Evolutionary conservation across 1,284 basidiomycete genomes (phyloP), one percentile per base, ranked within the genome.

Genomic region (Trametes hirsuta): DNA sequence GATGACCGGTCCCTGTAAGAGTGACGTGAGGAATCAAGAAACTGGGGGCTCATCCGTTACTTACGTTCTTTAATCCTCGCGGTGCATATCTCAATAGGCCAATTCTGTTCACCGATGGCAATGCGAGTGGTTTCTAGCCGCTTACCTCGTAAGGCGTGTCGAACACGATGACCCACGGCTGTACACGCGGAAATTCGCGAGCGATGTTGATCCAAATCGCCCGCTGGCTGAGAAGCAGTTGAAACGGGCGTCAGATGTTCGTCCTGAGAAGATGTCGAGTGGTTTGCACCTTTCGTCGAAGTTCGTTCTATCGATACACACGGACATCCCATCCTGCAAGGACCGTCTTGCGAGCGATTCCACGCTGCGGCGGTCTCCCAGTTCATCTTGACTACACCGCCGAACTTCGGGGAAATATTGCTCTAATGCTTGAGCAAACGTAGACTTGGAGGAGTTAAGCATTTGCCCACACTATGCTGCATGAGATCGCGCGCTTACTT

Each of bases 261-360:
- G 34, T 37, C 41, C 34, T 11, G 22, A 24, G 39, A 6, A 40
- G 10, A n/a, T 39, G 30, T 25, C 22, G 41, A 42, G 11, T 6
- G 45, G 3, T 10, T 5, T 14, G 74, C 70, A 90, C 88, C 70
- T 71, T 53, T 79, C 77, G 69, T 90, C 82, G 64, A 91, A 81
- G 74, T 91, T 91, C 18, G 87, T 87, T 60, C 90, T 80, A 69
- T 91, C 90, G 50, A 91, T 83, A 70, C 86, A 88, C n/a, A 87
- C 84, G 15, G 86, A 90, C 42, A 77, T 70, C 22, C 87, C 87
- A 64, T 81, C 72, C 47, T 66, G 63, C 47, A 91, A 77, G 11
- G 78, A 78, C 30, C 73, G 65, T 58, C 84, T 74, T 6, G 83
- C 85, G 39, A 85, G 72, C 8, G 75, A 71, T 69, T 91, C 88